Evolutionary conservation across 306 rosid genomes (phyloP), one percentile per base, ranked within the genome.

Genomic region (Ormosia emarginata): DNA sequence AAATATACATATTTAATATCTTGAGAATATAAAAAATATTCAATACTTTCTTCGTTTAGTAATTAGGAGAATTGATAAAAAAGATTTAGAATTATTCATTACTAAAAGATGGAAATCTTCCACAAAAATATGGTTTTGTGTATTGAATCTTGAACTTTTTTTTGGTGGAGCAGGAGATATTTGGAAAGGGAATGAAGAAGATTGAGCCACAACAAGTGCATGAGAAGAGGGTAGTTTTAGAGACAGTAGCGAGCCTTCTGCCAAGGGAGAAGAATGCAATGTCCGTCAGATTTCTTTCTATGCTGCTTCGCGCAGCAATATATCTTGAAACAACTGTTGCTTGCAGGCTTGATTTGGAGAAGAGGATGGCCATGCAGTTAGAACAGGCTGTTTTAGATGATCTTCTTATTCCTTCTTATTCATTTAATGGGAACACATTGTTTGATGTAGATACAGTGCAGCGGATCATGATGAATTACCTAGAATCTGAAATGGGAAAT

Each of bases 271-370:
- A 86, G 80, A 89, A 92, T 11, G 83, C 94, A 17, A 81, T 92
- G 87, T 90, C 99, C 10, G 96, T 95, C 44, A 92, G 98, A 83
- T 93, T 92, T 91, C 94, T 93, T 9, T 88, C 97, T 3, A 84
- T 89, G 95, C 87, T 94, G 78, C 96, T 95, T 43, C 89, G 95
- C 0, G 93, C 97, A 17, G 92, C 99, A 4, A 88, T 89, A 68
- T 87, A 81, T 59, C 93, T 95, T 0, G 98, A 91, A 69, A 92
- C 99, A 30, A 92, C 99, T 0, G 90, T 93, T 61, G 90, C 94
- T 57, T 95, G 99, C 82, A 87, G 95, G 82, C 89, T 93, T 61
- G 98, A 95, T 87, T 85, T 95, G 86, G 99, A 95, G 92, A 91
- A 87, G 82, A 87, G 94, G 82, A 88, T 95, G 89, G 93, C 92